Percentiles rank a stretch among this genome's conserved stretches.
Evolutionary conservation across 2,329 filamentous ascomycete genomes (phyloP).

Genomic region (Neocucurbitaria cava): DNA sequence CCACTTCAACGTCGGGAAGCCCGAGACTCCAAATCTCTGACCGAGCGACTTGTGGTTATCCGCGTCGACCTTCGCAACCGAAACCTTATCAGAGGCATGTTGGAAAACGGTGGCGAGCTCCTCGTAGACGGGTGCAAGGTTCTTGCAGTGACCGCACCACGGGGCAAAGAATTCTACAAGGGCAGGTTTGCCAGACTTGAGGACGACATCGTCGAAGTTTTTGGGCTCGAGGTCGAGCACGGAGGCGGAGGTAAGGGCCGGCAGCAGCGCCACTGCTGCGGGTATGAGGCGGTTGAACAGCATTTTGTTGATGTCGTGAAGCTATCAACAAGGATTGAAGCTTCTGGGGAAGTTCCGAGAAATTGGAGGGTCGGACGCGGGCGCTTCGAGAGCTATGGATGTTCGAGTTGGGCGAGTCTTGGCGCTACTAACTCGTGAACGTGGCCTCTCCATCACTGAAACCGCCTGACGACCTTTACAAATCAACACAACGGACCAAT

Average conservation of each 20-base stretch:
- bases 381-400: conserved; percentile 21
- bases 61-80: conserved; percentile 95
- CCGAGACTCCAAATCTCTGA: conserved; percentile 85
- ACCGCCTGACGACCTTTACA: conserved; percentile 27
- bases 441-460: conserved; percentile 38
- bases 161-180: conserved; percentile 98
- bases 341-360: conserved; percentile 7
- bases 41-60: conserved; percentile 86
- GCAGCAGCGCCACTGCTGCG: conserved; percentile 41
- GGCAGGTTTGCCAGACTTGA: conserved; percentile 91
- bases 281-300: conserved; percentile 42
- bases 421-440: conserved; percentile 22
- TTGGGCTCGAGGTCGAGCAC: conserved; percentile 87
- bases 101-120: conserved; percentile 81
- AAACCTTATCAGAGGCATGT: conserved; percentile 75
- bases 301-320: conserved; percentile 30
- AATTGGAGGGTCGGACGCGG: conserved; percentile 14
- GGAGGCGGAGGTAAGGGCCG: conserved; percentile 65
- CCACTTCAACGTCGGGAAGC: conserved; percentile 97
- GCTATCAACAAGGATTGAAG: conserved; percentile 27
- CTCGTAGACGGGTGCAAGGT: conserved; percentile 90
- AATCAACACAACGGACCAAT: conserved; percentile 18
- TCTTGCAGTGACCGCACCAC: conserved; percentile 99
- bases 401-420: conserved; percentile 33
- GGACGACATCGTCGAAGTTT: conserved; percentile 91